A percentile compares a stretch with the other conserved stretches of the same genome.
phyloP scores from a whole-genome alignment of 371 early-diverging fungal genomes.

The Choanephora cucurbitarum region DNA sequence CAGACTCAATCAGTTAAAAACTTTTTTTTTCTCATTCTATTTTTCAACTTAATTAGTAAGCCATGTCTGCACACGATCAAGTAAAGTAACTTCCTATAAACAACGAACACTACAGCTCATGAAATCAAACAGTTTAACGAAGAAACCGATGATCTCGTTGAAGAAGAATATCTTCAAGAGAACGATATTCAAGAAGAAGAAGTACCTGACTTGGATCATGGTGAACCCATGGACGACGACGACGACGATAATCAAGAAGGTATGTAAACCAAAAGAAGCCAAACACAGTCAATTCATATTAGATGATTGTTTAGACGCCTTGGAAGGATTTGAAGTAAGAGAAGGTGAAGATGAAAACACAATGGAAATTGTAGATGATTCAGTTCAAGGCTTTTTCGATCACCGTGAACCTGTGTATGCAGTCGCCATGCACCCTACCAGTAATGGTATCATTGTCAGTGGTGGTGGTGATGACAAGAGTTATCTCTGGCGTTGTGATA shows the following conservation, averaged over 20 bases:
- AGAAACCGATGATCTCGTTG: constrained; percentile 46
- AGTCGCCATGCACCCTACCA: constrained; percentile 81
- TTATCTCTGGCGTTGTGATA: constrained; percentile 87
- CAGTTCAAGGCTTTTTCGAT: constrained; percentile 90
- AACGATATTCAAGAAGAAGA: constrained; percentile 39
- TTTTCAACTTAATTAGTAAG: neutral
- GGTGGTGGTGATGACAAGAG: constrained; percentile 96
- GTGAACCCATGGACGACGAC: constrained; percentile 46
- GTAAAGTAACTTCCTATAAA: constrained; percentile 2
- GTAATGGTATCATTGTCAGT: constrained; percentile 63
- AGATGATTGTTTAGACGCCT: constrained; percentile 5
- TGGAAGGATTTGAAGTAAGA: constrained; percentile 39
- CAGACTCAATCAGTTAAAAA: too few relatives aligned
- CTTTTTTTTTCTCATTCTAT: neutral
- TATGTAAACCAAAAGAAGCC: neutral
- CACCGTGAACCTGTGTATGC: constrained; percentile 92
- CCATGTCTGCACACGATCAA: constrained; percentile 19
- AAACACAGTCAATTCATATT: neutral
- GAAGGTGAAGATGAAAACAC: constrained; percentile 56
- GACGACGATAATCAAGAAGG: constrained; percentile 35
- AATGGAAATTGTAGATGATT: constrained; percentile 82
- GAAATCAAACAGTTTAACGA: neutral
- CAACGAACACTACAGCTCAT: neutral
- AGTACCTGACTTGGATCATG: constrained; percentile 44
- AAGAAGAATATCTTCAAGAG: constrained; percentile 47